phyloP scores from a whole-genome alignment of 192 early-diverging fungal genomes.

The Dissophora ornata region DNA sequence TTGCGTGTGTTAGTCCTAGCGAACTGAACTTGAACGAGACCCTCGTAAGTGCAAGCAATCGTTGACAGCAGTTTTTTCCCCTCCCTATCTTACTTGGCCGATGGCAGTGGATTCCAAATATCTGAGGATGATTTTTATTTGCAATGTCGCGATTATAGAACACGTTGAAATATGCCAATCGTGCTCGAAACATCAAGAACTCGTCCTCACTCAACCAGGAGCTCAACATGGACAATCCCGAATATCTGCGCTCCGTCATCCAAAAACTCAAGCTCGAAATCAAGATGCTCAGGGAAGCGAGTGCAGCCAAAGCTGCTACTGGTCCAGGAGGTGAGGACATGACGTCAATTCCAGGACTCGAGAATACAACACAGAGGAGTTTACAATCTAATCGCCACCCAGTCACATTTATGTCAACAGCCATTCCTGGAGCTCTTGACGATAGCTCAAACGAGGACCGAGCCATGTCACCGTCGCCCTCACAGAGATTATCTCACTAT shows the following conservation, averaged over 20 bases:
- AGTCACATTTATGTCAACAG: conserved; percentile 8
- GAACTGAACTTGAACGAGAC: conserved; percentile 90
- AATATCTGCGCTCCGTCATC: conserved; percentile 72
- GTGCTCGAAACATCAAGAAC: conserved; percentile 97
- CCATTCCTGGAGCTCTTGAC: background rate
- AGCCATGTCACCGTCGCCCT: conserved; percentile 33
- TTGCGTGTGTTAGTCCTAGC: conserved; percentile 93
- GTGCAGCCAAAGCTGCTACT: conserved; percentile 6
- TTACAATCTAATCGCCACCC: conserved; percentile 32
- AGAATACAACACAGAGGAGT: background rate
- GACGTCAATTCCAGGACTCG: background rate
- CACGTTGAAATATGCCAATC: conserved; percentile 95
- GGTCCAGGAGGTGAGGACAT: conserved; percentile 1
- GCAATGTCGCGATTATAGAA: conserved; percentile 68
- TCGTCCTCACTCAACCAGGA: conserved; percentile 84
- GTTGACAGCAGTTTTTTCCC: too few relatives aligned
- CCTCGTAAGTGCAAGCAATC: conserved; percentile 55
- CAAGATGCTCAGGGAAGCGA: conserved; percentile 47
- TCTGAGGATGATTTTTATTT: too few relatives aligned
- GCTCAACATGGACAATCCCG: conserved; percentile 72
- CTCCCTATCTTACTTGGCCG: too few relatives aligned
- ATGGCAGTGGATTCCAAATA: too few relatives aligned
- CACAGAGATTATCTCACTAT: conserved; percentile 27
- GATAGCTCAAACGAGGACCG: conserved; percentile 9
- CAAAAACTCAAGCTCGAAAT: conserved; percentile 71